A percentile compares a stretch with the other conserved stretches of the same genome.
Evolutionary conservation across 2,329 filamentous ascomycete species (phyloP).

Genomic region (Paecilomyces fulvus): DNA sequence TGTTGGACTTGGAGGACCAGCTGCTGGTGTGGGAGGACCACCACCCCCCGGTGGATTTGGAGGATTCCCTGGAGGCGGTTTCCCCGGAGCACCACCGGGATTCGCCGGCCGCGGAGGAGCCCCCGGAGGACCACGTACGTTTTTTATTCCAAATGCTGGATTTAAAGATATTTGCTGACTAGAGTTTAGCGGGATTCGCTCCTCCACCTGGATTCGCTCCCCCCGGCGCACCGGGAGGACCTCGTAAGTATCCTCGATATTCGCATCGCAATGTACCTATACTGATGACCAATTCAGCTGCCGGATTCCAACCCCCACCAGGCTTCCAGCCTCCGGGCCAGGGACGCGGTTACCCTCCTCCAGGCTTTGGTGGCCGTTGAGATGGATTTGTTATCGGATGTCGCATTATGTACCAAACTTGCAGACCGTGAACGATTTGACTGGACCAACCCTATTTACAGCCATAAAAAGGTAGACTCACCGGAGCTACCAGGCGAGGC

Average conservation of each 20-base stretch:
- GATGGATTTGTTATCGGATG: slow-evolving; percentile 12
- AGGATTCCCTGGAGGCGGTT: slow-evolving; percentile 43
- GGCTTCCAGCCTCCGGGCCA: slow-evolving; percentile 65
- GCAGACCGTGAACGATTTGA: slow-evolving; percentile 1
- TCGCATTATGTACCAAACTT: slow-evolving; percentile 16
- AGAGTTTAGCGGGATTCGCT: slow-evolving; percentile 35
- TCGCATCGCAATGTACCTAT: slow-evolving; percentile 7
- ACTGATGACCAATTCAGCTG: slow-evolving; percentile 33
- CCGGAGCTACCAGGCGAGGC: slow-evolving; percentile 29
- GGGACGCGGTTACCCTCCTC: slow-evolving; percentile 45
- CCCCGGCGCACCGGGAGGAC: slow-evolving; percentile 28
- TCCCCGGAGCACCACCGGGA: slow-evolving; percentile 43
- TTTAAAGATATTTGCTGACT: slow-evolving; percentile 12
- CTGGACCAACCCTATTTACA: slow-evolving; percentile 4
- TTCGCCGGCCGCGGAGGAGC: slow-evolving; percentile 46
- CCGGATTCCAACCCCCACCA: slow-evolving; percentile 51
- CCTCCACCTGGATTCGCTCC: slow-evolving; percentile 42
- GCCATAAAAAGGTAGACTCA: slow-evolving; percentile 17
- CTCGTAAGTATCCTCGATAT: slow-evolving; percentile 32
- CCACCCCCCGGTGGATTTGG: slow-evolving; percentile 54
- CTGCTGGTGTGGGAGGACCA: slow-evolving; percentile 74
- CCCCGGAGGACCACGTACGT: slow-evolving; percentile 44
- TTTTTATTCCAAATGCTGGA: slow-evolving; percentile 9
- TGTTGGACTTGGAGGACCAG: slow-evolving; percentile 78
- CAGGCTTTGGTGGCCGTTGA: slow-evolving; percentile 41